Base-by-base conservation (phyloP, 108 stramenopile species). In the Ochromonas danica region DNA sequence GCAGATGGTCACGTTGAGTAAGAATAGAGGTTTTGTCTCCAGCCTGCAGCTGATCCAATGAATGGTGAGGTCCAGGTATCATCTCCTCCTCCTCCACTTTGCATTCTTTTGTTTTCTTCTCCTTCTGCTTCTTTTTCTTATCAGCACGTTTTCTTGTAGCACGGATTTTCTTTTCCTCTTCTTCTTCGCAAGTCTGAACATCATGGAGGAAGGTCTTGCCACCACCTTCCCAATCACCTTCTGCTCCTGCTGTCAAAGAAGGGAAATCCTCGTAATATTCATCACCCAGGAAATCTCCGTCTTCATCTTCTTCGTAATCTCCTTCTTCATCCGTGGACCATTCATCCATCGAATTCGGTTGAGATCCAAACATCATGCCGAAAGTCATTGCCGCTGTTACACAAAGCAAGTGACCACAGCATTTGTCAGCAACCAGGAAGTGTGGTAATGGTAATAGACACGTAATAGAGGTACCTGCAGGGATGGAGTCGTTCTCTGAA, bases 371-470 rank as follows among this genome's bases (percentile, higher is more conserved):
- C 63, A 67, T 67, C 63, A 67, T 67, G 6, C 63, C 35, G 31
- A 67, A 67, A 28, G 63, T 67, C 63, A 67, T 67, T 36, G 63
- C 63, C 63, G 63, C 63, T 36, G 63, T 36, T 31, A 67, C 31
- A 31, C 6, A 67, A 67, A 14, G 31, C 22, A 51, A 51, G 51
- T 22, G 17, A 57, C 51, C 17, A 17, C 51, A 57, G 51, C 51
- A 22, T 22, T 22, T 57, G 10, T 10, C 51, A 57, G 22, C 51
- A 57, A 57, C 51, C n/a, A n/a, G n/a, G n/a, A n/a, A n/a, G n/a
- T n/a, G n/a, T n/a, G n/a, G n/a, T 51, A 14, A 22, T 6, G 45
- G 45, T 10, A 67, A 31, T 36, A 22, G 31, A 14, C 63, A 67
- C 27, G 31, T 67, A 36, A 6, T 6, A 14, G 17, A 14, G 3